Percentiles rank a stretch among this genome's conserved stretches.
Evolutionary conservation across 768 basidiomycete genomes (phyloP).

Genomic region (Amanita phalloides): DNA sequence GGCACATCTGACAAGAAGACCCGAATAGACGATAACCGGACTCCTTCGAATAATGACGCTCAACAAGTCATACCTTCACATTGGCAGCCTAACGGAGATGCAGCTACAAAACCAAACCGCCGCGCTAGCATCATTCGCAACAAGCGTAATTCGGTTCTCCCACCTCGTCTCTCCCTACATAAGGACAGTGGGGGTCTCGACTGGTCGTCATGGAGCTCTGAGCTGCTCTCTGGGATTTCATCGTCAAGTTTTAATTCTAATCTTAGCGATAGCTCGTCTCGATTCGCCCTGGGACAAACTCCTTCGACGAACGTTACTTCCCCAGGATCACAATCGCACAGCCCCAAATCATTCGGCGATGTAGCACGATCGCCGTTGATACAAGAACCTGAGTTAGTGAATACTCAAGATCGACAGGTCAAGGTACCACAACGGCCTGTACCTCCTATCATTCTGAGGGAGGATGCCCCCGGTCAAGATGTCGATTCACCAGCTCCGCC

Average conservation of each 20-base stretch:
- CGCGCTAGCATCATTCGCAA: constrained; percentile 4
- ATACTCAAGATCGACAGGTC: not conserved
- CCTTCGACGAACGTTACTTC: constrained; percentile 2
- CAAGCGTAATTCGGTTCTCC: constrained; percentile 4
- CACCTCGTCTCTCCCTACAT: constrained; percentile 4
- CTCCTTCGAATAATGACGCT: not conserved
- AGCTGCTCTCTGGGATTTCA: constrained; percentile 5
- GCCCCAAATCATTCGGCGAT: not conserved
- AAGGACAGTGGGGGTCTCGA: constrained; percentile 3
- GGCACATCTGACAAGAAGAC: constrained; percentile 2
- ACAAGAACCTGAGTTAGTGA: not conserved
- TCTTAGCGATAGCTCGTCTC: not conserved
- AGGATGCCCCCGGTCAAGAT: constrained; percentile 9
- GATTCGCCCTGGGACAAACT: not conserved
- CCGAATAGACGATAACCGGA: not conserved
- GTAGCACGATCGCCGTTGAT: not conserved
- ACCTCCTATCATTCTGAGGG: constrained; percentile 22
- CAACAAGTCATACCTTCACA: constrained; percentile 1
- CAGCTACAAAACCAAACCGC: not conserved
- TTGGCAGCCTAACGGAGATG: not conserved
- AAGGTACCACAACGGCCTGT: constrained; percentile 7
- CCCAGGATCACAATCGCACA: not conserved
- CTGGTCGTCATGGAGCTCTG: constrained; percentile 5
- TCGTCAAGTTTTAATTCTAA: not conserved
- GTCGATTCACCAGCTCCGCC: constrained; percentile 8